Base-by-base conservation (phyloP, 106 monocot genomes). In the Dendrobium chrysotoxum region DNA sequence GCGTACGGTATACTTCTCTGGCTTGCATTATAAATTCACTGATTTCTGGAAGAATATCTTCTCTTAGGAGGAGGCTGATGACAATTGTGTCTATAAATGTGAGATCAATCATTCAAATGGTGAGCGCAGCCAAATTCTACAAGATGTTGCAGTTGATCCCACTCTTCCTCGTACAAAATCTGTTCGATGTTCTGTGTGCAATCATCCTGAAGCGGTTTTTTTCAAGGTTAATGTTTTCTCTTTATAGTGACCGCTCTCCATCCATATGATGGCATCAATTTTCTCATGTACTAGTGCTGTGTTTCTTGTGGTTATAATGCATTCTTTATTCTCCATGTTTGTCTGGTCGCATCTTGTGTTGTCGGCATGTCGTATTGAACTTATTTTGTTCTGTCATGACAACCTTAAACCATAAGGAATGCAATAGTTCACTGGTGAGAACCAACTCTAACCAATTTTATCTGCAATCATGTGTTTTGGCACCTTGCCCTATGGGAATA, bases 141-240 rank as follows among this genome's bases (percentile, higher is more conserved):
- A 94, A 64, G 91, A 91, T 88, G 91, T 86, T n/a, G 82, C 85
- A 30, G 86, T 86, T 71, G 89, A 91, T 80, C 85, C 91, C 39
- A 91, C 88, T 72, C 88, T 91, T 76, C 94, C 94, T 80, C 86
- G 91, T 23, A 94, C 94, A 4, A 94, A 89, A 72, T 80, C 85
- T 53, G 85, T 94, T 57, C 88, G 79, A 40, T 94, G 94, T 76
- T 70, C 87, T 61, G 53, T 81, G 26, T 95, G 92, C 80, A 87
- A 84, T 77, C 88, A 92, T 82, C 85, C 88, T 28, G 91, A 92
- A 88, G 86, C 94, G 41, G 85, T 88, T 38, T 88, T 91, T 58
- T 88, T 91, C 67, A 86, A 91, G 88, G 88, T 91, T 3, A 15
- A 30, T 58, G n/a, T 18, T 44, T 75, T 47, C 12, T 35, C 30